Evolutionary conservation across 805 yeast genomes (phyloP), one percentile per base, ranked within the genome.

Genomic region (Myxozyma geophila): DNA sequence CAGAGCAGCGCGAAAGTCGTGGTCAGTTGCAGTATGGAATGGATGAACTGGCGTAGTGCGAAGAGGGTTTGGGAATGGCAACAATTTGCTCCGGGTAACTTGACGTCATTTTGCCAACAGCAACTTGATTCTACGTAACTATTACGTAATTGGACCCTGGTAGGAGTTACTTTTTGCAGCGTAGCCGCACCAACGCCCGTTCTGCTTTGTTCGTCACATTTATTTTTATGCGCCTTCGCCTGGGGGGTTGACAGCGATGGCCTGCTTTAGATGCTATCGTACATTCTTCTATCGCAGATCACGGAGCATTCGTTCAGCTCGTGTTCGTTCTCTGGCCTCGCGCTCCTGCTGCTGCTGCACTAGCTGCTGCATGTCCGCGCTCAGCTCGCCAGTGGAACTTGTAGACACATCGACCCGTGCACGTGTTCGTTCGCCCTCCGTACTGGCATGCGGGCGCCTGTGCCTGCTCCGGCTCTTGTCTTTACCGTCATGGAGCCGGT

Each of bases 331-430:
- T 13, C 52, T 49, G 15, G 19, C 54, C 51, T 61, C 64, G 58
- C 64, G 64, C 47, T 21, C 40, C 43, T 43, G 39, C 61, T 60
- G 64, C 57, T 59, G 48, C 23, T 33, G 37, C 41, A 43, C 40
- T 10, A 57, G 58, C 21, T 56, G 52, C 23, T 36, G 54, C 62
- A 52, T 52, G 41, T 33, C 53, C 39, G 51, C 39, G 37, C 56
- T 52, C 36, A 50, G 23, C 28, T 50, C 39, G 35, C 33, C 50
- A 6, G 10, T 13, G 3, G 21, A n/a, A 19, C 50, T 4, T 8
- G 13, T 17, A 28, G 33, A 13, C 8, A 9, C 23, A 10, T 43
- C 19, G 10, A 2, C 36, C 17, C 36, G 2, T 33, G 35, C 4
- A 21, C 12, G n/a, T 21, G n/a, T 28, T 12, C 28, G 28, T 5